A percentile compares a stretch with the other conserved stretches of the same genome.
Evolutionary conservation across 148 eudicot genomes (phyloP).

Genomic region (Silene uniflora): DNA sequence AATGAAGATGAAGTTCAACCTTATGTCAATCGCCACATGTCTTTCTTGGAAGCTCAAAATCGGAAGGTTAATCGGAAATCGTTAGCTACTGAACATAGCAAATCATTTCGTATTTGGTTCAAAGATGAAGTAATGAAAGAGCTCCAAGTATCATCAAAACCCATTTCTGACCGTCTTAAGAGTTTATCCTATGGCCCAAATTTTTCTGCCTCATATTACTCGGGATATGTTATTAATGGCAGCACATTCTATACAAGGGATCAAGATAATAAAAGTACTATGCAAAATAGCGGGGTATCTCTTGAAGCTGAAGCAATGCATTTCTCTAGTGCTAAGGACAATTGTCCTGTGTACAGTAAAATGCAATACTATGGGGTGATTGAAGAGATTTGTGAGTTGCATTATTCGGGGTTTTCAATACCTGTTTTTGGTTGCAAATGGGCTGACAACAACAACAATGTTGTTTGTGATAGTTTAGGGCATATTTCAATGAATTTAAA

Average conservation of each 20-base stretch:
- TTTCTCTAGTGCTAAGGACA: not conserved
- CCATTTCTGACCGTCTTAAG: not conserved
- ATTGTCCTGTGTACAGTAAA: conserved; percentile 1
- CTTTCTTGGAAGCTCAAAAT: not conserved
- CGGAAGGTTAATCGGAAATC: not conserved
- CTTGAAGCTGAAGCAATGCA: conserved; percentile 1
- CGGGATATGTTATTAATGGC: not conserved
- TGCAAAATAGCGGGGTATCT: not conserved
- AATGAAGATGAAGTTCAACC: conserved; percentile 12
- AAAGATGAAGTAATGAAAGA: conserved; percentile 1
- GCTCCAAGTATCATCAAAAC: not conserved
- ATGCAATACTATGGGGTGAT: conserved; percentile 1
- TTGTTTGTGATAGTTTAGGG: no score
- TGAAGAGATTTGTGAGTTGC: no score
- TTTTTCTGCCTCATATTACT: not conserved
- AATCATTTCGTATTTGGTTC: conserved; percentile 5
- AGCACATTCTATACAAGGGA: not conserved
- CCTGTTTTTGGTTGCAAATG: no score
- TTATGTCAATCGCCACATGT: not conserved
- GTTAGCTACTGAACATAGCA: no score
- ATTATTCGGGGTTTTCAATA: no score
- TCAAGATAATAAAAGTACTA: not conserved
- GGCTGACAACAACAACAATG: no score
- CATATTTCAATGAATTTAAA: not conserved
- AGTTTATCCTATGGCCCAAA: not conserved